Evolutionary conservation across 495 filamentous ascomycete genomes (phyloP).

Genomic region (Chaetomidium leptoderma): DNA sequence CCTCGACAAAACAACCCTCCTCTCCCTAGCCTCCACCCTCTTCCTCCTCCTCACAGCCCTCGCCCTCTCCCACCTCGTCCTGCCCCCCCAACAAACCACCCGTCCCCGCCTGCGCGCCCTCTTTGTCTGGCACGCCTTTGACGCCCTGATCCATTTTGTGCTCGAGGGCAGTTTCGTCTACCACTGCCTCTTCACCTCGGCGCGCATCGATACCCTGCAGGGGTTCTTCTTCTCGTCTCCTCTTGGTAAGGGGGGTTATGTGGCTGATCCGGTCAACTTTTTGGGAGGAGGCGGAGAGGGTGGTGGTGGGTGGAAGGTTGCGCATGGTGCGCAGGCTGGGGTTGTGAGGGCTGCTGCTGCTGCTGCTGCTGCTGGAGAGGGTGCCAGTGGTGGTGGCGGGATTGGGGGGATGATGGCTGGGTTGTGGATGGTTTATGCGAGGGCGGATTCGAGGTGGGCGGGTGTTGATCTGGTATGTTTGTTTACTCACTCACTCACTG

Average conservation of each 20-base stretch:
- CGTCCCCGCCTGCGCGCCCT: slow-evolving; percentile 55
- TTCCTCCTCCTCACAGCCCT: slow-evolving; percentile 47
- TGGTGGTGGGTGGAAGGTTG: slow-evolving; percentile 37
- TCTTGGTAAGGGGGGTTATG: slow-evolving; percentile 26
- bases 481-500: slow-evolving; percentile 8
- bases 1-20: slow-evolving; percentile 51
- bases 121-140: slow-evolving; percentile 94
- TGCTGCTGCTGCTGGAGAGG: too few relatives aligned
- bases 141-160: slow-evolving; percentile 80
- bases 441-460: slow-evolving; percentile 81
- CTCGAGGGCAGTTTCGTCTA: slow-evolving; percentile 90
- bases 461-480: slow-evolving; percentile 60
- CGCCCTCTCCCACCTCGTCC: slow-evolving; percentile 38
- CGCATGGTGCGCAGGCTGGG: slow-evolving; percentile 73
- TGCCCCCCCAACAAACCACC: slow-evolving; percentile 37
- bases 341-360: too few relatives aligned
- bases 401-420: slow-evolving; percentile 52
- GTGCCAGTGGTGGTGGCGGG: too few relatives aligned
- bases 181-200: slow-evolving; percentile 80
- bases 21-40: slow-evolving; percentile 49
- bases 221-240: slow-evolving; percentile 26
- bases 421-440: slow-evolving; percentile 90
- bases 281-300: slow-evolving; percentile 22
- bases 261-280: slow-evolving; percentile 42
- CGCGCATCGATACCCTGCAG: too few relatives aligned